These are phyloP conservation scores for Erythrophleum ivorense DNA, from an alignment of 331 rosid species.

Conservation along the genomic window DNA sequence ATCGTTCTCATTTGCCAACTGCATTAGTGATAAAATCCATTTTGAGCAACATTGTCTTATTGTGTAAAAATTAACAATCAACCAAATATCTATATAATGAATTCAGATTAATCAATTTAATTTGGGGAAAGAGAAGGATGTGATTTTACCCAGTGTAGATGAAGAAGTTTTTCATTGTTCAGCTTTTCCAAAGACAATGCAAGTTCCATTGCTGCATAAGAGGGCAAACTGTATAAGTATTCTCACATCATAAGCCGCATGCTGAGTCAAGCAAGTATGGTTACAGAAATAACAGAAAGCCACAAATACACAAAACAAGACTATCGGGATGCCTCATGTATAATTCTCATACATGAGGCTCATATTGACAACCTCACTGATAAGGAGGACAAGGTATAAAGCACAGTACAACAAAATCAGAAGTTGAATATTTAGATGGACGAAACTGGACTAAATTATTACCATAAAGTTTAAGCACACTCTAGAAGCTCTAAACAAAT, in stretches of 20 bases:
- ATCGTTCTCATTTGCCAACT: neutral
- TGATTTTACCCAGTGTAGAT: neutral
- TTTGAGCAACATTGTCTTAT: neutral
- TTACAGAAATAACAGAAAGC: neutral
- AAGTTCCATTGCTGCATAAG: neutral
- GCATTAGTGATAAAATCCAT: neutral
- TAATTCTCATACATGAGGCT: neutral
- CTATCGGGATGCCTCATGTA: no score
- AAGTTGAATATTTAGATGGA: neutral
- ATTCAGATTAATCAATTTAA: neutral
- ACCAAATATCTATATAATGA: neutral
- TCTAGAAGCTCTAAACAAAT: neutral
- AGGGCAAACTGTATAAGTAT: neutral
- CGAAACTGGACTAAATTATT: neutral
- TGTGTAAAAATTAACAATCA: neutral
- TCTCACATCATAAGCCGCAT: neutral
- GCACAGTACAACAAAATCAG: neutral
- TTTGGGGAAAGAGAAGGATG: neutral
- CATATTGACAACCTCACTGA: neutral
- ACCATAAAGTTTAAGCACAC: neutral
- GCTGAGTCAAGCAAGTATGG: neutral
- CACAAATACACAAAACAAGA: neutral
- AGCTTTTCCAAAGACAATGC: neutral
- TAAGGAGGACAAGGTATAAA: neutral
- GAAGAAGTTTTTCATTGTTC: neutral